phyloP scores from a whole-genome alignment of 2,329 filamentous ascomycete genomes.

The Dissoconium aciculare region DNA sequence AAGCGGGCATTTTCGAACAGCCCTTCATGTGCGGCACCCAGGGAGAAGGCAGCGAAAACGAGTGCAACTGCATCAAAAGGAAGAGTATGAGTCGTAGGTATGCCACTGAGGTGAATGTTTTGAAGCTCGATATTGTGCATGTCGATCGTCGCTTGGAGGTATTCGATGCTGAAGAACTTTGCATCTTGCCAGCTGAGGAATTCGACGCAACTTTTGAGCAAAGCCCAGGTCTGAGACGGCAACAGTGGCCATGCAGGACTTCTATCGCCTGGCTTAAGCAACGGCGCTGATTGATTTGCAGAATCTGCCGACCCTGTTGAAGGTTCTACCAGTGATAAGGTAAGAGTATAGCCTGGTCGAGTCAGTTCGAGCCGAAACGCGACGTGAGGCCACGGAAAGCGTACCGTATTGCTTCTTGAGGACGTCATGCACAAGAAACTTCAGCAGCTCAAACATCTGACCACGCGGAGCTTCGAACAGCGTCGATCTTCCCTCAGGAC shows the following conservation, averaged over 20 bases:
- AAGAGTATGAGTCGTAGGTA: not conserved
- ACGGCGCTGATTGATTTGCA: no score
- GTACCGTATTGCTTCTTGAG: conserved; percentile 1
- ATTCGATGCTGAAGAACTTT: conserved; percentile 1
- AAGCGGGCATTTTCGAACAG: not conserved
- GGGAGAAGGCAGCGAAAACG: conserved; percentile 1
- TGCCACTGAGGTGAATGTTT: no score
- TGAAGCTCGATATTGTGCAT: no score
- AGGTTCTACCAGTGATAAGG: conserved; percentile 3
- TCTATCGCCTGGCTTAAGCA: no score
- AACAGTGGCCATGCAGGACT: no score
- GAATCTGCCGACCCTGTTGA: no score
- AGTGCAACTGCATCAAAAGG: conserved; percentile 1
- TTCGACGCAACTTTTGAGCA: conserved; percentile 1
- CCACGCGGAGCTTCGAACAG: no score
- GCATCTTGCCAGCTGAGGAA: conserved; percentile 4
- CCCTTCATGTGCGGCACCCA: conserved; percentile 1
- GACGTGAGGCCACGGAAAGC: no score
- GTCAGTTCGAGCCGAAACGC: no score
- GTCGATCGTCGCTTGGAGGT: not conserved
- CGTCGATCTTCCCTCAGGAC: no score
- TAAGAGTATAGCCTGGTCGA: conserved; percentile 2
- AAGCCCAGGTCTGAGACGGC: not conserved
- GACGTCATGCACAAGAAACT: conserved; percentile 2
- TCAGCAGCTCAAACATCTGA: no score